Base-by-base conservation (phyloP, 2,329 filamentous ascomycete genomes). In the Epichloe sylvatica region DNA sequence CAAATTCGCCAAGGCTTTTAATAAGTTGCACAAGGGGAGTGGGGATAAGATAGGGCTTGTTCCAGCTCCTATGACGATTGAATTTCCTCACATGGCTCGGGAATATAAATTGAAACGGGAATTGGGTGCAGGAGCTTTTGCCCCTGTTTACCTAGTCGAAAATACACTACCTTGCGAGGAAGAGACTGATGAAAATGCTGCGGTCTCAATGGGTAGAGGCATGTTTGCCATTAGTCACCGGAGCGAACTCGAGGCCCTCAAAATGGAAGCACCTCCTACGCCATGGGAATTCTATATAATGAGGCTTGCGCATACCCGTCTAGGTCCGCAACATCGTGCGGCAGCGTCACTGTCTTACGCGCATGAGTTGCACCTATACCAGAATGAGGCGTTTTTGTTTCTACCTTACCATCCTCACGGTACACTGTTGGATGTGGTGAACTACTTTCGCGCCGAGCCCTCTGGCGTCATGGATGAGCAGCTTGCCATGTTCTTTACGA, bases 231-330 rank as follows among this genome's bases (percentile, higher is more conserved):
- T 73, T 9, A 70, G 69, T 35, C 69, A 71, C 43, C 80, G 85
- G 40, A 70, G 71, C 41, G 55, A 71, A 1, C 74, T 92, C 4
- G 89, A 96, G 65, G 92, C 92, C 1, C 74, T 98, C 57, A 98
- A 98, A 67, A 90, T 95, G 80, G 92, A 98, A 68, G 78, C 84
- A 34, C 88, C 90, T 0, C 86, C 91, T 0, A 84, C 82, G 4
- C 76, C 86, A 0, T 98, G 92, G 92, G 92, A 98, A 62, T 98
- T 97, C 62, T 86, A 95, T 67, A 94, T 98, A 66, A 88, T 97
- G 71, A 83, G 87, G 1, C 78, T 88, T 49, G 81, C 86, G 2
- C 86, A 91, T 55, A 72, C 77, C 21, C 84, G 92, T 1, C 73
- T 98, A 0, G 84, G 83, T 0, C 75, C 83, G 1, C 77, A 76